Evolutionary conservation across 208 protist species (phyloP), one percentile per base, ranked within the genome.

Genomic region (Acanthamoeba healyi): DNA sequence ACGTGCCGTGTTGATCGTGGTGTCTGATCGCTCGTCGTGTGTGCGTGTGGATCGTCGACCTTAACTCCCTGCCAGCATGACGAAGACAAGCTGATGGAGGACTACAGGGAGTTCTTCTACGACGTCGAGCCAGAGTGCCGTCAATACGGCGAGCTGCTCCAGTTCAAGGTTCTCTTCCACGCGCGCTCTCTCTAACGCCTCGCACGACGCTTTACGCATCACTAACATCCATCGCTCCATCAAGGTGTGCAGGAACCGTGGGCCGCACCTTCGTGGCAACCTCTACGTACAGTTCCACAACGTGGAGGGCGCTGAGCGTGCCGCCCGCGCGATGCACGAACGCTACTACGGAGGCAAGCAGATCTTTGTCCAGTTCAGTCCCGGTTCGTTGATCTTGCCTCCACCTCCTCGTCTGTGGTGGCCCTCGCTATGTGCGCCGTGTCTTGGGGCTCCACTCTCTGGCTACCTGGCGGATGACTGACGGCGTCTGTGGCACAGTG

Each of bases 211-310:
- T 12, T 10, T 1, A 10, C 65, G 36, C 65, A 40, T 40, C 9
- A 19, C 32, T 34, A 0, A 4, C 12, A 1, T 29, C 36, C 32
- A 6, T 36, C 19, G 14, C 4, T 74, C 29, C 36, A 67, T 32
- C n/a, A n/a, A 79, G 70, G 87, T 92, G 34, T 92, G 87, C 65
- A 32, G 87, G n/a, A 92, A 92, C 44, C 61, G 29, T 42, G 87
- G 51, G 9, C 56, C 87, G 3, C 87, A 92, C n/a, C 87, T 92
- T 26, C 56, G 87, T 19, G 87, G 87, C 36, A 92, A 92, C n/a
- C 58, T 92, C n/a, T 92, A 92, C 24, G 87, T 92, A 4, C 87
- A 92, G 42, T 92, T 29, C 61, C 19, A 10, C 1, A 77, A 32
- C 32, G 40, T 54, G 42, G 87, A 67, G 9, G 87, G 77, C 34